Conservation (phyloP, 495 filamentous ascomycete genomes). For the Tuber umbilicatum region DNA sequence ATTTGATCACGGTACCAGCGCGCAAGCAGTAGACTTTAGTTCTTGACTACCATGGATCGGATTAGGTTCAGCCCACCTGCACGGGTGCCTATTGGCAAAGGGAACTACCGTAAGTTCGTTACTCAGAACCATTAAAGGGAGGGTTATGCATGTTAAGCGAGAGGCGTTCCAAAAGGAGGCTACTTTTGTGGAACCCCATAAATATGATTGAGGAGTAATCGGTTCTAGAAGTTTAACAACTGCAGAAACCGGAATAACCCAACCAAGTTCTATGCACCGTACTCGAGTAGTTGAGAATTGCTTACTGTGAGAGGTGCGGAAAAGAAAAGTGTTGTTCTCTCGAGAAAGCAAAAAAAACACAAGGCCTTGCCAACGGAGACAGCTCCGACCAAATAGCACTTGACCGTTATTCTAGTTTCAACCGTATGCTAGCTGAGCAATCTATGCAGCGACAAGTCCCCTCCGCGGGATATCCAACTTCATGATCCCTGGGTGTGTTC, state of each 20-base stretch:
- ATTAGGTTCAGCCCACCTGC: background rate
- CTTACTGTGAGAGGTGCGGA: background rate
- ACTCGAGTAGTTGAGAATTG: background rate
- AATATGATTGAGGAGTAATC: background rate
- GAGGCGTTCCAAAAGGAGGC: background rate
- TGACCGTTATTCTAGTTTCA: background rate
- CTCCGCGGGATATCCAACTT: background rate
- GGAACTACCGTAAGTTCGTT: too few species aligned
- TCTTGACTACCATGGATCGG: too few species aligned
- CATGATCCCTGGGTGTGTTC: background rate
- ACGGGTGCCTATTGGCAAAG: background rate
- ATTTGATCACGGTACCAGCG: background rate
- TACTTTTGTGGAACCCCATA: background rate
- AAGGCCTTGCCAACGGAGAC: background rate
- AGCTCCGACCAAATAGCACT: background rate
- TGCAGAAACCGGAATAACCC: background rate
- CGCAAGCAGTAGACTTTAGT: background rate
- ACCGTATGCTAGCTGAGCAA: background rate
- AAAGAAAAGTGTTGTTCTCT: background rate
- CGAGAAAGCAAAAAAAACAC: background rate
- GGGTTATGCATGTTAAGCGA: background rate
- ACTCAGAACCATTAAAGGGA: background rate
- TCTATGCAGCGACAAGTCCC: background rate
- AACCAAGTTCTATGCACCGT: background rate
- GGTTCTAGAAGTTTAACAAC: background rate